Conservation (phyloP, 495 filamentous ascomycete genomes). For the Neurospora sp. region DNA sequence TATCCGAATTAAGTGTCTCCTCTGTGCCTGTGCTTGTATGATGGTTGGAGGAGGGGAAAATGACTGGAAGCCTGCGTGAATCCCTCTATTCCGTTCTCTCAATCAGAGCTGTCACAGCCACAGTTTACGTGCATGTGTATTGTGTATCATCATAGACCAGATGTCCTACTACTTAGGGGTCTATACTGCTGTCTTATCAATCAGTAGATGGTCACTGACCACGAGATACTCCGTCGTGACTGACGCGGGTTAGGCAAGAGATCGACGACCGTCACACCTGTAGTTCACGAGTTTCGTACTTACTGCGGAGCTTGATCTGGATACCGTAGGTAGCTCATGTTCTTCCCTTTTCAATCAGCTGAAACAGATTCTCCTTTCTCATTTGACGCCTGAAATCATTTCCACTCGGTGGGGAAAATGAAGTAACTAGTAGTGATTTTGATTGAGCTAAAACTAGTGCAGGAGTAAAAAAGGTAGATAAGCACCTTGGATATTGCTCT, state of each 20-base stretch:
- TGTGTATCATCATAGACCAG: too few relatives aligned
- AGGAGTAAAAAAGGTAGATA: neutral
- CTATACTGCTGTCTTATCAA: neutral
- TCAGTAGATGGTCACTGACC: neutral
- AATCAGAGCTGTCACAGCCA: too few relatives aligned
- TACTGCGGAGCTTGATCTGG: neutral
- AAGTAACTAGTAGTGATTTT: neutral
- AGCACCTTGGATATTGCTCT: neutral
- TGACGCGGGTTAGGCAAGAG: neutral
- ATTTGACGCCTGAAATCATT: neutral
- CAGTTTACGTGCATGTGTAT: too few relatives aligned
- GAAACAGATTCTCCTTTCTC: neutral
- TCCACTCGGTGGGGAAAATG: neutral
- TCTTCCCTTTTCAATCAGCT: neutral
- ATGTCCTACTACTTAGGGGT: too few relatives aligned
- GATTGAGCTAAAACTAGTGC: neutral
- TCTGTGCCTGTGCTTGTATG: neutral
- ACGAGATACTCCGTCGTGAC: neutral
- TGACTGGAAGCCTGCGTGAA: neutral
- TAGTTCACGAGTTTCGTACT: neutral
- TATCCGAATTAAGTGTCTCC: neutral
- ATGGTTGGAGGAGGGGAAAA: neutral
- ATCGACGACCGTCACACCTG: neutral
- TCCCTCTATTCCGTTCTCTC: too few relatives aligned
- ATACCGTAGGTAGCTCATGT: neutral